Evolutionary conservation across 2,329 filamentous ascomycete genomes (phyloP).

Genomic region (Colletotrichum tamarilloi): DNA sequence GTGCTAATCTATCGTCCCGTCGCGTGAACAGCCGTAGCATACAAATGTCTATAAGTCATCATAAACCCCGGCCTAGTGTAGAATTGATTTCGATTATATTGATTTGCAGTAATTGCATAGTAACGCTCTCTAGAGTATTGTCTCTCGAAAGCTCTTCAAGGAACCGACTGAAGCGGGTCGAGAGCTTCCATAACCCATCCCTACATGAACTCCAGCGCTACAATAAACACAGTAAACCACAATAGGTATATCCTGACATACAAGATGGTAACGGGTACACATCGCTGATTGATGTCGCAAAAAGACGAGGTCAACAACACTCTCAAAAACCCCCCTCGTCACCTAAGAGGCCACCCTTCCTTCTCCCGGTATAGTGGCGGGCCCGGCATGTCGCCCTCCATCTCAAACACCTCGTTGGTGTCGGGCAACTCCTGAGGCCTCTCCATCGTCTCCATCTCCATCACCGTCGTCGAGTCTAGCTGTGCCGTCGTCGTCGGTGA

Average conservation of each 20-base stretch:
- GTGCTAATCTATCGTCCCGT: background rate
- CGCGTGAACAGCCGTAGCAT: background rate
- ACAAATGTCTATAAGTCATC: background rate
- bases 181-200: background rate
- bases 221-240: slow-evolving; percentile 4
- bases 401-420: slow-evolving; percentile 19
- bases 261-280: background rate
- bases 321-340: no score
- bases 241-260: background rate
- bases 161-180: background rate
- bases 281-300: background rate
- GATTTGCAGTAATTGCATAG: background rate
- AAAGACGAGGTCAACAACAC: background rate
- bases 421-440: slow-evolving; percentile 30
- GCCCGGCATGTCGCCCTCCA: slow-evolving; percentile 32
- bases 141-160: background rate
- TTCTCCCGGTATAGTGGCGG: slow-evolving; percentile 32
- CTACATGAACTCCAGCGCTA: slow-evolving; percentile 26
- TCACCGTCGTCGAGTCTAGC: slow-evolving; percentile 22
- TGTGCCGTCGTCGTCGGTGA: slow-evolving; percentile 22
- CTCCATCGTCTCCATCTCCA: slow-evolving; percentile 33
- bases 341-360: slow-evolving; percentile 27
- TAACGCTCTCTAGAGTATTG: background rate
- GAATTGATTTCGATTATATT: background rate
- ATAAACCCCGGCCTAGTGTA: background rate